Percentiles rank a stretch among this genome's conserved stretches.
Evolutionary conservation across 805 yeast genomes (phyloP).

Genomic region (Maudiozyma bulderi): DNA sequence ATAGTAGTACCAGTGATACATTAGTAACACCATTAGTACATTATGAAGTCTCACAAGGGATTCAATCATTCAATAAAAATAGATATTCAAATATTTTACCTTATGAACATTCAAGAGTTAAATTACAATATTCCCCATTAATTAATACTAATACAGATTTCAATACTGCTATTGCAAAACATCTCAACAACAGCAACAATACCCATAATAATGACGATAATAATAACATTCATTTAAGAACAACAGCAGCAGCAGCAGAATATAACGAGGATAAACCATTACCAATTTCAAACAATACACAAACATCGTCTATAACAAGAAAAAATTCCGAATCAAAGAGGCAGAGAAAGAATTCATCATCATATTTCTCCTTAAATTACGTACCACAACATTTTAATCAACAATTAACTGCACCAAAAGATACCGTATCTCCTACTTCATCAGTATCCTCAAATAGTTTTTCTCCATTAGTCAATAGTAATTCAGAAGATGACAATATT

Average conservation of each 20-base stretch:
- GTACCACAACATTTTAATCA: neutral
- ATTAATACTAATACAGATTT: neutral
- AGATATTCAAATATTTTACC: conserved; percentile 82
- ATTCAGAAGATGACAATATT: neutral
- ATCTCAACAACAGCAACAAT: neutral
- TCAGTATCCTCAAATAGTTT: neutral
- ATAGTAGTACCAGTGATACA: conserved; percentile 11
- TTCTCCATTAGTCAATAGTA: neutral
- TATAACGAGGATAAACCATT: neutral
- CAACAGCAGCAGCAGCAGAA: no score
- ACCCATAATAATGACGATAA: neutral
- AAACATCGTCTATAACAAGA: neutral
- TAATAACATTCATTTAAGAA: neutral
- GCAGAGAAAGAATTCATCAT: conserved; percentile 2
- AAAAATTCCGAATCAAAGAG: neutral
- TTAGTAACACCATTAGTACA: conserved; percentile 24
- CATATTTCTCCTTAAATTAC: neutral
- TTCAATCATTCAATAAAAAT: conserved; percentile 70
- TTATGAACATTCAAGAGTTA: conserved; percentile 76
- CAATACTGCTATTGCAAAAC: neutral
- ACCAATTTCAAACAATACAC: neutral
- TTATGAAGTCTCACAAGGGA: conserved; percentile 51
- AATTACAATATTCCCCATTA: conserved; percentile 27
- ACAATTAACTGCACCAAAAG: neutral
- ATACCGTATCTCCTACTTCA: neutral